A percentile compares a stretch with the other conserved stretches of the same genome.
phyloP scores from a whole-genome alignment of 2,329 filamentous ascomycete genomes.

The Penicillium thymicola region DNA sequence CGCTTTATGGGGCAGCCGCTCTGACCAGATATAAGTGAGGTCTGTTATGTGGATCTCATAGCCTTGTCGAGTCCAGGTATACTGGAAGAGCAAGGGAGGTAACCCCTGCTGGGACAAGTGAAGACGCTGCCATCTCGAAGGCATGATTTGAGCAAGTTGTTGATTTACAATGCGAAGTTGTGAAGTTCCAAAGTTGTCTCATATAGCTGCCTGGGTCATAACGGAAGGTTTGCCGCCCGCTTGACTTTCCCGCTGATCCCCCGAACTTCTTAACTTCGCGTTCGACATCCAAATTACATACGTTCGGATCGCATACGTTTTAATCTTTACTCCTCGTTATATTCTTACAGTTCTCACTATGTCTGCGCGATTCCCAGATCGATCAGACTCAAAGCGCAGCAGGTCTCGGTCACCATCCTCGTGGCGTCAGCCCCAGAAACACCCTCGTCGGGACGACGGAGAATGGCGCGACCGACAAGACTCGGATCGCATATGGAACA shows the following conservation, averaged over 20 bases:
- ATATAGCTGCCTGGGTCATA: slow-evolving; percentile 7
- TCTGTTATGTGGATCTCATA: slow-evolving; percentile 58
- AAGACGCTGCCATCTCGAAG: slow-evolving; percentile 37
- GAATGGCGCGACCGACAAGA: slow-evolving; percentile 28
- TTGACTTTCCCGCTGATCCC: slow-evolving; percentile 22
- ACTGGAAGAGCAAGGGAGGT: slow-evolving; percentile 42
- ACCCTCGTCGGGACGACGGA: slow-evolving; percentile 33
- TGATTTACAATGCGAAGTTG: background rate
- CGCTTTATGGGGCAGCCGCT: slow-evolving; percentile 44
- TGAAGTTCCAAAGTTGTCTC: background rate
- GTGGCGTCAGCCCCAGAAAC: slow-evolving; percentile 37
- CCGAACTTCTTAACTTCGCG: slow-evolving; percentile 18
- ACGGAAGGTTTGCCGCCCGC: slow-evolving; percentile 26
- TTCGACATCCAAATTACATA: slow-evolving; percentile 3
- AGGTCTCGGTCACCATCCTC: slow-evolving; percentile 43
- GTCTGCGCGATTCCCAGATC: slow-evolving; percentile 34
- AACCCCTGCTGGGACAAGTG: slow-evolving; percentile 21
- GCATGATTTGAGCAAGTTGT: slow-evolving; percentile 25
- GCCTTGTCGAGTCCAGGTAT: slow-evolving; percentile 32
- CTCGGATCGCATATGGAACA: slow-evolving; percentile 18
- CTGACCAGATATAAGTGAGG: slow-evolving; percentile 56
- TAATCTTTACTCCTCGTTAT: background rate
- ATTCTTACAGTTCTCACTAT: slow-evolving; percentile 17
- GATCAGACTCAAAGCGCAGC: slow-evolving; percentile 37
- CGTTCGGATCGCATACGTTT: background rate